Evolutionary conservation across 164 flowering plant species (phyloP).

Genomic region (Protea cynaroides): DNA sequence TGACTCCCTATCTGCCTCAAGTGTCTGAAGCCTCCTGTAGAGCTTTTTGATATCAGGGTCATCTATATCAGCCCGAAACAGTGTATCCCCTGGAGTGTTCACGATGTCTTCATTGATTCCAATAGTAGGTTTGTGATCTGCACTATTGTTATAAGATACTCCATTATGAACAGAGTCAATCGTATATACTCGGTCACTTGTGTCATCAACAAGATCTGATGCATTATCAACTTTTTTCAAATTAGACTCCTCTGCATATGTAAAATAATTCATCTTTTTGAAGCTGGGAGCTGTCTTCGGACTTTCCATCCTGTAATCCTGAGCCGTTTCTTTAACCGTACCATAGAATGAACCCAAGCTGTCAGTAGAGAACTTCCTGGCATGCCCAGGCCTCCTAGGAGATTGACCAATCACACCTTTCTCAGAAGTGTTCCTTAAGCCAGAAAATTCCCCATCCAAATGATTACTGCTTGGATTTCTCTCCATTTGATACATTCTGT

Average conservation of each 20-base stretch:
- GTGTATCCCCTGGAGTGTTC: slow-evolving; percentile 42
- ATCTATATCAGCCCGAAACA: slow-evolving; percentile 33
- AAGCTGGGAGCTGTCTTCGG: slow-evolving; percentile 37
- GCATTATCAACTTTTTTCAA: slow-evolving; percentile 36
- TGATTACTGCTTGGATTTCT: slow-evolving; percentile 39
- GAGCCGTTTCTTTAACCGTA: slow-evolving; percentile 32
- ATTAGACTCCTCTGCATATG: slow-evolving; percentile 38
- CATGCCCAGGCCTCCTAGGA: slow-evolving; percentile 45
- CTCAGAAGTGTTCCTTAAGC: slow-evolving; percentile 47
- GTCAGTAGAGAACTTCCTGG: slow-evolving; percentile 50
- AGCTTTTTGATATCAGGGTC: slow-evolving; percentile 84
- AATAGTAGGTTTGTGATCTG: slow-evolving; percentile 32
- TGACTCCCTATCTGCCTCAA: slow-evolving; percentile 95
- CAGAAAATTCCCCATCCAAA: slow-evolving; percentile 38
- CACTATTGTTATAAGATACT: slow-evolving; percentile 26
- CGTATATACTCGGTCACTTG: slow-evolving; percentile 75
- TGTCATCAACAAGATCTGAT: slow-evolving; percentile 73
- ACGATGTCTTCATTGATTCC: slow-evolving; percentile 41
- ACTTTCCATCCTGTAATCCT: slow-evolving; percentile 35
- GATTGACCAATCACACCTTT: slow-evolving; percentile 61
- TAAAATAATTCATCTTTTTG: slow-evolving; percentile 36
- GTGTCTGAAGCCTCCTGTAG: slow-evolving; percentile 84
- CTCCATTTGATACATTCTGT: slow-evolving; percentile 36
- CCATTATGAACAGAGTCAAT: slow-evolving; percentile 71
- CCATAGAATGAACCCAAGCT: slow-evolving; percentile 42